Evolutionary conservation across 176 grass and related monocot genomes (phyloP).

Genomic region (Oryza nivara): DNA sequence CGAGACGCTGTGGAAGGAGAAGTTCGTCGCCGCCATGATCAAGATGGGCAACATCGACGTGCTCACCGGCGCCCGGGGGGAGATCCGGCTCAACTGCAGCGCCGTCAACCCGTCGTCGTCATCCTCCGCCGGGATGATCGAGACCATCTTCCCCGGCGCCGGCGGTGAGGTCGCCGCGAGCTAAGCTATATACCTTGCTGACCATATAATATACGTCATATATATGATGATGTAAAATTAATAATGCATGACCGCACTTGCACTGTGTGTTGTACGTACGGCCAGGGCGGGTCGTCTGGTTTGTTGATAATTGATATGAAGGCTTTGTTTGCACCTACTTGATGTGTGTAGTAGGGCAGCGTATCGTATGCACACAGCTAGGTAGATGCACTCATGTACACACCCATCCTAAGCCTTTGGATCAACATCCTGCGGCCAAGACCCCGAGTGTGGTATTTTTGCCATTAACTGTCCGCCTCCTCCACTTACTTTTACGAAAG

Average conservation of each 20-base stretch:
- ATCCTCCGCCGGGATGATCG: background rate
- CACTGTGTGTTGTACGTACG: background rate
- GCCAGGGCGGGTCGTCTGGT: too few relatives aligned
- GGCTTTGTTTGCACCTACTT: too few relatives aligned
- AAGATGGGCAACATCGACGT: slow-evolving; percentile 57
- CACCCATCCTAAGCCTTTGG: too few relatives aligned
- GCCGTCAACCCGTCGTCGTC: slow-evolving; percentile 26
- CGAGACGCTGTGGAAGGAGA: slow-evolving; percentile 45
- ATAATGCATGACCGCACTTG: background rate
- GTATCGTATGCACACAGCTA: too few relatives aligned
- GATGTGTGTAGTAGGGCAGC: too few relatives aligned
- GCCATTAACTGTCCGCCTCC: too few relatives aligned
- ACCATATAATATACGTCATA: background rate
- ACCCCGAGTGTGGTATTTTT: too few relatives aligned
- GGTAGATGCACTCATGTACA: too few relatives aligned
- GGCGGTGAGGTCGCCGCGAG: background rate
- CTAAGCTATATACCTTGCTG: background rate
- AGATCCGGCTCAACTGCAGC: slow-evolving; percentile 61
- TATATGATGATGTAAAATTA: background rate
- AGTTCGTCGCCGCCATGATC: slow-evolving; percentile 56
- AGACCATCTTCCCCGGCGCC: background rate
- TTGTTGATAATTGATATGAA: too few relatives aligned
- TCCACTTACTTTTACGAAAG: too few relatives aligned
- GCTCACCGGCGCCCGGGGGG: slow-evolving; percentile 30
- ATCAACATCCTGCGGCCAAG: too few relatives aligned